Conservation (phyloP, 306 rosid genomes). For the Dryas alaskensis region DNA sequence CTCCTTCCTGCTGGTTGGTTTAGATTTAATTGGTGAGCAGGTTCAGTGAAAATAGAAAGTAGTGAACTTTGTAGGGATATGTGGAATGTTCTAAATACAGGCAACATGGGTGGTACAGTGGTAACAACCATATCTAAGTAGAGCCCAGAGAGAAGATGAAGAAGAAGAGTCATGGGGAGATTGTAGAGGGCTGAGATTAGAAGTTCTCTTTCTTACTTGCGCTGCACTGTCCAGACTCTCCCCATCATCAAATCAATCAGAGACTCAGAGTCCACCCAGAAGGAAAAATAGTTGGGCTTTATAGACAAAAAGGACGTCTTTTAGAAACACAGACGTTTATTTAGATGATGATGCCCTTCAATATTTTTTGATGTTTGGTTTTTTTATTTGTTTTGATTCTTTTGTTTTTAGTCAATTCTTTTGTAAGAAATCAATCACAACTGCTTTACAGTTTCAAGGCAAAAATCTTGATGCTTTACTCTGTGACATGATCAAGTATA, state of each 20-base stretch:
- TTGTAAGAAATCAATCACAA: constrained; percentile 53
- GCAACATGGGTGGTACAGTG: constrained; percentile 14
- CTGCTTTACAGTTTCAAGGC: constrained; percentile 23
- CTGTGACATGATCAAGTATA: neutral
- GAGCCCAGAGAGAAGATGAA: neutral
- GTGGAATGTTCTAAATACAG: constrained; percentile 2
- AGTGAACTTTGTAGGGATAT: neutral
- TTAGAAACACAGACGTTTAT: constrained; percentile 16
- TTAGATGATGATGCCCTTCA: constrained; percentile 23
- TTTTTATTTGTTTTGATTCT: constrained; percentile 35
- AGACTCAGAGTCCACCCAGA: constrained; percentile 23
- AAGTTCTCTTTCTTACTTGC: constrained; percentile 7
- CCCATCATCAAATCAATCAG: neutral
- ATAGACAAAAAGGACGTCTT: constrained; percentile 1
- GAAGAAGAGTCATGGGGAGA: neutral
- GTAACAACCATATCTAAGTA: neutral
- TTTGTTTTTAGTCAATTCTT: constrained; percentile 49
- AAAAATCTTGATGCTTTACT: constrained; percentile 9
- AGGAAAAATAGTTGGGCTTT: constrained; percentile 11
- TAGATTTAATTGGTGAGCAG: constrained; percentile 89
- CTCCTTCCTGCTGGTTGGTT: constrained; percentile 82
- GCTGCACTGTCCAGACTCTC: constrained; percentile 18
- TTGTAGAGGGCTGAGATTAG: constrained; percentile 23
- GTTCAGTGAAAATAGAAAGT: constrained; percentile 42
- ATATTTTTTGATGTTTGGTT: constrained; percentile 7